Evolutionary conservation across 2,329 filamentous ascomycete genomes (phyloP).

Genomic region (Tolypocladium tundrense): DNA sequence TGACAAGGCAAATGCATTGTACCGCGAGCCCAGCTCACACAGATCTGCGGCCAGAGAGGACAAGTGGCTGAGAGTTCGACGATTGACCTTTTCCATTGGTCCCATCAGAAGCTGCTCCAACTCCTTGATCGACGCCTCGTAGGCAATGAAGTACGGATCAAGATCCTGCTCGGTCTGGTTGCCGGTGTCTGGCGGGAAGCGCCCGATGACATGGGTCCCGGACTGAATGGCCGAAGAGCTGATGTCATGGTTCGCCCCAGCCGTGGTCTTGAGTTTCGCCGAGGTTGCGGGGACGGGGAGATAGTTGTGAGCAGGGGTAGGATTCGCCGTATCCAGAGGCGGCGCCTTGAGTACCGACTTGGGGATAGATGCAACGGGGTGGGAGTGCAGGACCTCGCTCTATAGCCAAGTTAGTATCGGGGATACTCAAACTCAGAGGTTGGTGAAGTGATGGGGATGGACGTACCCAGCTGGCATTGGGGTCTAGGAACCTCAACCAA

Average conservation of each 20-base stretch:
- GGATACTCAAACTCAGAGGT: neutral
- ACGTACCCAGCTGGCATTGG: slow-evolving; percentile 93
- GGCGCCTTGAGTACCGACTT: slow-evolving; percentile 92
- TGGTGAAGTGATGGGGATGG: neutral
- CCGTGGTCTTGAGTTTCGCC: slow-evolving; percentile 65
- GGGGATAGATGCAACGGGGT: slow-evolving; percentile 81
- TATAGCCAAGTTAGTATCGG: slow-evolving; percentile 25
- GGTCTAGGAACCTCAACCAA: slow-evolving; percentile 95
- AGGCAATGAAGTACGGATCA: slow-evolving; percentile 91
- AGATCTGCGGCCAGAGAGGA: slow-evolving; percentile 77
- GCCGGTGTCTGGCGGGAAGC: slow-evolving; percentile 72
- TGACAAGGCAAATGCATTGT: slow-evolving; percentile 92
- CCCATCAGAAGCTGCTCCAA: slow-evolving; percentile 81
- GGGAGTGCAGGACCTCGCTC: slow-evolving; percentile 91
- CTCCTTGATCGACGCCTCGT: slow-evolving; percentile 85
- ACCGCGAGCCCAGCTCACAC: slow-evolving; percentile 87
- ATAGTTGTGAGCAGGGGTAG: slow-evolving; percentile 74
- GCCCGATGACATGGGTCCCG: slow-evolving; percentile 53
- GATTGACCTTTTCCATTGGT: slow-evolving; percentile 94
- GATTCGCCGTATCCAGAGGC: slow-evolving; percentile 90
- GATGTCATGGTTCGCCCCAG: slow-evolving; percentile 23
- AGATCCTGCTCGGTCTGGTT: slow-evolving; percentile 79
- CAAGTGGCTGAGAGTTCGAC: slow-evolving; percentile 76
- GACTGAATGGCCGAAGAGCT: slow-evolving; percentile 26
- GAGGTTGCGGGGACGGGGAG: slow-evolving; percentile 78